Evolutionary conservation across 1,139 yeast genomes (phyloP), one percentile per base, ranked within the genome.

Genomic region (Zygotorulaspora mrakii): DNA sequence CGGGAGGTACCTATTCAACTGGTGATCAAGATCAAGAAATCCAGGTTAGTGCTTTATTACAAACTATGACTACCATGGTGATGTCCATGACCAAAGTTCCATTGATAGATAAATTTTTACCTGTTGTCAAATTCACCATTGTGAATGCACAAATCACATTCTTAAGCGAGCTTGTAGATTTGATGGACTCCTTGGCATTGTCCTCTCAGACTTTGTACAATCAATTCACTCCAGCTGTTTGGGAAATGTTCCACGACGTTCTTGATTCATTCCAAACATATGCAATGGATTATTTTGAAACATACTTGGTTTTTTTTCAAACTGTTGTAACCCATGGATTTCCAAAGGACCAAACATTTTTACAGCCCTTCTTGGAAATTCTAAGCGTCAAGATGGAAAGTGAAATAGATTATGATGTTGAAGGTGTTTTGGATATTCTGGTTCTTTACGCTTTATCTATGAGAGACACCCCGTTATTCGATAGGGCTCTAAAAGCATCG

Each of bases 1-100:
- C 50, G 35, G 67, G 66, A 39, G 73, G 69, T 31, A 72, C 68
- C 35, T 69, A 67, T 42, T 71, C 69, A 24, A 73, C 69, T 20
- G 68, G 67, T 17, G 71, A 67, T 50, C 78, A 79, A 34, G 96
- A 87, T 50, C 91, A 91, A 62, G 81, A 85, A 26, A 76, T 83
- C 62, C 91, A 95, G n/a, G 95, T 94, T 1, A 69, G 84, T 41
- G 96, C 96, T 7, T 72, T 88, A 33, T 68, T 91, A 49, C 88
- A 83, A 59, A 89, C 97, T 2, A 78, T 91, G 76, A 79, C 88
- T 26, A 87, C 96, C 0, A 82, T 91, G 55, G 72, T 87, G 26
- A 69, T 87, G 57, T 82, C 94, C 6, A 80, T 91, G 71, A 91
- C 84, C 51, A 83, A 81, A 57, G 82, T 91, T 2, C 70, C 74